Evolutionary conservation across 352 stramenopile genomes (phyloP), one percentile per base, ranked within the genome.

Genomic region (Pythium utonaiense): DNA sequence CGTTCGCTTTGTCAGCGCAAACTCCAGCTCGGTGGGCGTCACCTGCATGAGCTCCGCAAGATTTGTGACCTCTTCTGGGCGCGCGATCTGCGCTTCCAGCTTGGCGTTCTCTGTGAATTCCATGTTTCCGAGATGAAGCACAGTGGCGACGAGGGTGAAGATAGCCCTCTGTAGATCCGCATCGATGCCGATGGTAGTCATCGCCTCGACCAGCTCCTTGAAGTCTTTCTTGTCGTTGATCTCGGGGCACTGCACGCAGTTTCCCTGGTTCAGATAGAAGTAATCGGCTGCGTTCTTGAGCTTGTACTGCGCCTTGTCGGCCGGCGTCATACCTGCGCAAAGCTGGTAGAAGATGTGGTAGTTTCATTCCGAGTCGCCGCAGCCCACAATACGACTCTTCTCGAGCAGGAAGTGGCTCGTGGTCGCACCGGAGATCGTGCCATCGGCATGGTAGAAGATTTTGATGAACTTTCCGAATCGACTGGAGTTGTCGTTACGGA

Each of bases 281-380:
- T 97, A 98, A 45, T 97, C 86, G 59, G 83, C 83, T 7, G 91
- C 88, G 48, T 81, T 89, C 67, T 90, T 89, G 41, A 98, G 67
- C 53, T 93, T 87, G 19, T 96, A 78, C 42, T 61, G 52, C n/a
- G 71, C 79, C 64, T 92, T 91, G 6, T 93, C 78, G 2, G 78
- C 78, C 1, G 75, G 51, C 0, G 80, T 53, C 66, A 95, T 75
- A 34, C 89, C 94, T 0, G 87, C 83, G 64, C 96, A 95, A 16
- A 99, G 69, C 71, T 99, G 90, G 74, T 99, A 99, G 69, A 99
- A 99, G 34, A 99, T 96, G 74, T 99, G 97, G 79, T 98, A 99
- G 73, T 99, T 99, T 19, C 97, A 80, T 77, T 99, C 97, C 3
- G 91, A 74, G 17, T 95, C 70, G 5, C 81, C 85, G 71, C 97